Conservation (phyloP, 768 basidiomycete species). For the Dacryopinax primogenitus region DNA sequence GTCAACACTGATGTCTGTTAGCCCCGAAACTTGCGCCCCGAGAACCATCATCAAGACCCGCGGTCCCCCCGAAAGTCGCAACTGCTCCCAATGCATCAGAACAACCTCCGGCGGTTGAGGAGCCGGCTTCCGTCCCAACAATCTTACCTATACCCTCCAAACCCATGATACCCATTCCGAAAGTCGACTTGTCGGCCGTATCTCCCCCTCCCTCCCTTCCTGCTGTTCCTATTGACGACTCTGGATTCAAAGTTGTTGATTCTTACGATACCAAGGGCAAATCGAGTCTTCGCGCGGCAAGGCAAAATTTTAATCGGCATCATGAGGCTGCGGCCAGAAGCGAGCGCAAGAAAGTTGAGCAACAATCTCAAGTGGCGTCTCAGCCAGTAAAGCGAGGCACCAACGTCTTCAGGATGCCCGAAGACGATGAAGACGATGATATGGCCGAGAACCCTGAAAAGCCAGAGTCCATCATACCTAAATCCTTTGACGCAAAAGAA, state of each 20-base stretch:
- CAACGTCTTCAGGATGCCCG: neutral
- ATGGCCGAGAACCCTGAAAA: neutral
- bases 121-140: no score
- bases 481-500: neutral
- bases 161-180: constrained; percentile 1
- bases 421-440: neutral
- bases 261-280: constrained; percentile 23
- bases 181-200: neutral
- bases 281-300: constrained; percentile 10
- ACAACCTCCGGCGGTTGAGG: no score
- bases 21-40: no score
- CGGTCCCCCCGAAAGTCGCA: neutral
- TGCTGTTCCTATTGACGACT: neutral
- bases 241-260: neutral
- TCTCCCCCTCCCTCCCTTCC: neutral
- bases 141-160: neutral
- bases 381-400: neutral
- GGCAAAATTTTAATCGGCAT: neutral
- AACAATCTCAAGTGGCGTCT: neutral
- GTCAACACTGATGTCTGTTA: no score
- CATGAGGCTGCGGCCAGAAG: neutral
- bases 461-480: neutral
- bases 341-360: neutral
- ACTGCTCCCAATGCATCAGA: neutral
- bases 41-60: neutral